Evolutionary conservation across 2,329 filamentous ascomycete genomes (phyloP).

Genomic region (Trichoderma asperellum): DNA sequence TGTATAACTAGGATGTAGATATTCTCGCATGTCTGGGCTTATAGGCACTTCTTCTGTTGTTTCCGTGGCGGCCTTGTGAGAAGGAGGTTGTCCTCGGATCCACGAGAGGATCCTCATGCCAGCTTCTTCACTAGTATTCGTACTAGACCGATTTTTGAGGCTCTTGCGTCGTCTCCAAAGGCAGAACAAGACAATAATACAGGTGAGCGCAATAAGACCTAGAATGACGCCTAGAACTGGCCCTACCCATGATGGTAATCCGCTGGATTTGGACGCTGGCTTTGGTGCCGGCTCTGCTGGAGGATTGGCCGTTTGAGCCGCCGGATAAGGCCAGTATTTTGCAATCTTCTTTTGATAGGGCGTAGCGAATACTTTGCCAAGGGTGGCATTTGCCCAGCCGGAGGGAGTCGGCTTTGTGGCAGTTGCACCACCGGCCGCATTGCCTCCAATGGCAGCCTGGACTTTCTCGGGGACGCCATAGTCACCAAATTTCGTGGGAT

Average conservation of each 20-base stretch:
- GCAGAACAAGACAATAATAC: slow-evolving; percentile 54
- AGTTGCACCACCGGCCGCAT: slow-evolving; percentile 69
- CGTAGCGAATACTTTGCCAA: slow-evolving; percentile 58
- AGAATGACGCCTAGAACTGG: slow-evolving; percentile 66
- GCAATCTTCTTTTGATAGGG: slow-evolving; percentile 61
- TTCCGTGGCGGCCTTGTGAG: slow-evolving; percentile 51
- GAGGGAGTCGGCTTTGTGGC: slow-evolving; percentile 64
- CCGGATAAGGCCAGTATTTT: slow-evolving; percentile 64
- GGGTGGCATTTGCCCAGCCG: slow-evolving; percentile 55
- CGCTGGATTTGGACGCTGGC: slow-evolving; percentile 31
- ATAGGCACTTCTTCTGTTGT: slow-evolving; percentile 49
- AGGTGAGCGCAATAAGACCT: slow-evolving; percentile 59
- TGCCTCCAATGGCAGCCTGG: slow-evolving; percentile 68
- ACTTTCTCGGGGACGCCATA: slow-evolving; percentile 73
- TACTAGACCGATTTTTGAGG: slow-evolving; percentile 43
- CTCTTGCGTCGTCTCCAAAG: slow-evolving; percentile 56
- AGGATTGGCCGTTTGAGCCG: slow-evolving; percentile 34
- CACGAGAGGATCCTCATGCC: slow-evolving; percentile 55
- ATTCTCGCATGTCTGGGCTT: slow-evolving; percentile 48
- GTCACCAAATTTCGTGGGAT: slow-evolving; percentile 62
- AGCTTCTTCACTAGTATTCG: slow-evolving; percentile 51
- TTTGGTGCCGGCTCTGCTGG: slow-evolving; percentile 32
- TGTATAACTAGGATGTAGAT: slow-evolving; percentile 30
- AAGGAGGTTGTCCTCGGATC: slow-evolving; percentile 52
- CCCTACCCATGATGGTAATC: slow-evolving; percentile 60